Percentiles rank a stretch among this genome's conserved stretches.
Evolutionary conservation across 1,284 basidiomycete species (phyloP).

Genomic region (Mycosarcoma mackinlayi): DNA sequence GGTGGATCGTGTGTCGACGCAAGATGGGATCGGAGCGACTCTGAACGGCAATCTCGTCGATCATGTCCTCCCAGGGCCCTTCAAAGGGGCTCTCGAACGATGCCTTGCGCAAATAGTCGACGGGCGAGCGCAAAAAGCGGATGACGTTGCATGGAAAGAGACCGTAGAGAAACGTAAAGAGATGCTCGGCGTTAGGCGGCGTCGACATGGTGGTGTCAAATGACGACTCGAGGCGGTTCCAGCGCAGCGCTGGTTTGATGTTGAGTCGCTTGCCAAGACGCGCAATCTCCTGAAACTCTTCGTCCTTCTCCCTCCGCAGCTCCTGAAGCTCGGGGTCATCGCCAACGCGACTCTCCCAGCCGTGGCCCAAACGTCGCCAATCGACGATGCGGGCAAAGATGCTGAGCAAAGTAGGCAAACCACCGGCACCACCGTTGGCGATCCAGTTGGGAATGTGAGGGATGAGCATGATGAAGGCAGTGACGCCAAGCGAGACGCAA

Average conservation of each 20-base stretch:
- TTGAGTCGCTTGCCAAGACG: slow-evolving; percentile 57
- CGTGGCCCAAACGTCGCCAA: slow-evolving; percentile 53
- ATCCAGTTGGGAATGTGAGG: slow-evolving; percentile 66
- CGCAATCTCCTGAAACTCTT: slow-evolving; percentile 53
- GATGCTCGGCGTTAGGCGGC: slow-evolving; percentile 58
- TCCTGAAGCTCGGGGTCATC: slow-evolving; percentile 37
- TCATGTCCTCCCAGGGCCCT: slow-evolving; percentile 72
- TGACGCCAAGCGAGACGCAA: slow-evolving; percentile 55
- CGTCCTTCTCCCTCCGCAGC: slow-evolving; percentile 50
- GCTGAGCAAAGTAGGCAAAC: slow-evolving; percentile 56
- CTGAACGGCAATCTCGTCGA: slow-evolving; percentile 73
- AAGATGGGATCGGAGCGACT: slow-evolving; percentile 71
- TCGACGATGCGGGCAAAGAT: slow-evolving; percentile 63
- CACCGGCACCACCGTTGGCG: slow-evolving; percentile 57
- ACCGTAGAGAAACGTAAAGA: slow-evolving; percentile 84
- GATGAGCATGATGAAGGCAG: slow-evolving; percentile 63
- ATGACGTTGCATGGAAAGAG: slow-evolving; percentile 86
- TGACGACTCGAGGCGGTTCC: slow-evolving; percentile 53
- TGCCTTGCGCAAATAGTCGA: slow-evolving; percentile 75
- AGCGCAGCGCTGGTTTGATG: slow-evolving; percentile 46
- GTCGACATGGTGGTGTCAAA: slow-evolving; percentile 52
- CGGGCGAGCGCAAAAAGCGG: slow-evolving; percentile 78
- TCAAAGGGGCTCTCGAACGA: slow-evolving; percentile 72
- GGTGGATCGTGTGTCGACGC: slow-evolving; percentile 79
- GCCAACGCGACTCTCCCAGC: slow-evolving; percentile 53